These are phyloP conservation scores for Apiospora saccharicola DNA, from an alignment of 2,329 filamentous ascomycete genomes.

Conservation along the genomic window DNA sequence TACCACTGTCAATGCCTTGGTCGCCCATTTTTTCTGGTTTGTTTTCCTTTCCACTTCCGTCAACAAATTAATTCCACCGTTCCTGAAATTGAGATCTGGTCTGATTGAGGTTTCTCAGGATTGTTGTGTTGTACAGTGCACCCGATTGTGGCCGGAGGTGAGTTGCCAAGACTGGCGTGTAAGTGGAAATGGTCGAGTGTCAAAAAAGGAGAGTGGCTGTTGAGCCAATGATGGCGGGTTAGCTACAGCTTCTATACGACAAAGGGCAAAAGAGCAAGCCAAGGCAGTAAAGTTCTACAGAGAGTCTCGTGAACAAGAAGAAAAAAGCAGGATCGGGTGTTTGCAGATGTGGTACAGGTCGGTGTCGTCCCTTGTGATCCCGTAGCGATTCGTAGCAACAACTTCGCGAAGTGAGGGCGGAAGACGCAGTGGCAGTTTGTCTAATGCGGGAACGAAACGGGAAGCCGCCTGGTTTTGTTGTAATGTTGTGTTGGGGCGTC, in stretches of 20 bases:
- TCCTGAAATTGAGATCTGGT: background rate
- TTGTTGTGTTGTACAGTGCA: slow-evolving; percentile 13
- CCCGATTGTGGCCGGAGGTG: slow-evolving; percentile 18
- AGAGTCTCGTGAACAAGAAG: slow-evolving; percentile 23
- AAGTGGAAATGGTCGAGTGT: slow-evolving; percentile 7
- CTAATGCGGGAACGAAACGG: background rate
- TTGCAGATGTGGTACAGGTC: slow-evolving; percentile 13
- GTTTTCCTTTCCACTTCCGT: slow-evolving; percentile 18
- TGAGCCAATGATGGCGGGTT: slow-evolving; percentile 17
- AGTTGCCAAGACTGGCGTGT: slow-evolving; percentile 14
- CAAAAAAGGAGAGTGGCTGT: slow-evolving; percentile 22
- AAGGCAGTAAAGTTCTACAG: slow-evolving; percentile 23
- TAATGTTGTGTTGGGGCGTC: background rate
- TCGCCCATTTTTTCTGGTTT: slow-evolving; percentile 37
- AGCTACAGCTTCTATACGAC: slow-evolving; percentile 23
- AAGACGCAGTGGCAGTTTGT: slow-evolving; percentile 20
- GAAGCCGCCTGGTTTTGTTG: slow-evolving; percentile 11
- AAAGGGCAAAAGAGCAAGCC: slow-evolving; percentile 9
- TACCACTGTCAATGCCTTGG: slow-evolving; percentile 43
- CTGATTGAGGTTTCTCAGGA: slow-evolving; percentile 6
- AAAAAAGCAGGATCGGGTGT: slow-evolving; percentile 8
- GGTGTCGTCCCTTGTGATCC: background rate
- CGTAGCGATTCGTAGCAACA: background rate
- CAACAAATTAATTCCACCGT: slow-evolving; percentile 11
- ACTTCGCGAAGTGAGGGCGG: background rate